Percentiles rank a stretch among this genome's conserved stretches.
These are phyloP conservation scores for Ophiocordyceps australis DNA, from an alignment of 2,329 filamentous ascomycete genomes.

Conservation along the genomic window DNA sequence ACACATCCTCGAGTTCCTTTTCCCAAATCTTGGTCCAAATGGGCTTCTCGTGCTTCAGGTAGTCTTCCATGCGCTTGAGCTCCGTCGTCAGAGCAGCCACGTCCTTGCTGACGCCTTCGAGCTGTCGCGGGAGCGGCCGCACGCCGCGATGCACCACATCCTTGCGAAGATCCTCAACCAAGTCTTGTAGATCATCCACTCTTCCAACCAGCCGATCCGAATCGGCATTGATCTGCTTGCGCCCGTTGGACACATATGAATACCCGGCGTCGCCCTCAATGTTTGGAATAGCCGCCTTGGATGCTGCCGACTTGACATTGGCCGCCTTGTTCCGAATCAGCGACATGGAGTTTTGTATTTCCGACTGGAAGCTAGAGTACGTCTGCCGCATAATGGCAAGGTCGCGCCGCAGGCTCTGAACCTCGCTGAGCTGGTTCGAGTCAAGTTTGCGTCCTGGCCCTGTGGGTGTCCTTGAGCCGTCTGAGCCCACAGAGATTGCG, in stretches of 20 bases:
- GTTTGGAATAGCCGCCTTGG: conserved; percentile 51
- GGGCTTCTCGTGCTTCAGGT: conserved; percentile 79
- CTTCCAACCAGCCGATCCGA: conserved; percentile 80
- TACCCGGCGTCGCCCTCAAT: conserved; percentile 67
- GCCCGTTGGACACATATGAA: conserved; percentile 67
- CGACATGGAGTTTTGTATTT: conserved; percentile 77
- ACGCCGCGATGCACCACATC: conserved; percentile 90
- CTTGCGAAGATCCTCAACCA: conserved; percentile 91
- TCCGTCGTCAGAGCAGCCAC: conserved; percentile 67
- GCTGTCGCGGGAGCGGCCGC: conserved; percentile 72
- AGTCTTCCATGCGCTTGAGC: conserved; percentile 87
- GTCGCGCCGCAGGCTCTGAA: conserved; percentile 71
- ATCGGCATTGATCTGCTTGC: conserved; percentile 72
- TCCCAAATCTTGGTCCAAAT: conserved; percentile 99
- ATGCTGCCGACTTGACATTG: conserved; percentile 59
- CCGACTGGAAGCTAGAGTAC: conserved; percentile 77
- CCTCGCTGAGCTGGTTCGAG: conserved; percentile 51
- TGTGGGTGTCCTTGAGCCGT: conserved; percentile 16
- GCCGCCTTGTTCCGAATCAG: conserved; percentile 65
- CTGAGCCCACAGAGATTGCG: conserved; percentile 19
- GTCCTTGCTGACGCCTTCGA: conserved; percentile 79
- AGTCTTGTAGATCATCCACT: conserved; percentile 93
- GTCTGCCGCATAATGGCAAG: conserved; percentile 85
- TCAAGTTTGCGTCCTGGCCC: conserved; percentile 25
- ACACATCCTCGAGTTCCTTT: conserved; percentile 88